These are phyloP conservation scores for Camelina laxa DNA, from an alignment of 345 rosid species.

Conservation along the genomic window DNA sequence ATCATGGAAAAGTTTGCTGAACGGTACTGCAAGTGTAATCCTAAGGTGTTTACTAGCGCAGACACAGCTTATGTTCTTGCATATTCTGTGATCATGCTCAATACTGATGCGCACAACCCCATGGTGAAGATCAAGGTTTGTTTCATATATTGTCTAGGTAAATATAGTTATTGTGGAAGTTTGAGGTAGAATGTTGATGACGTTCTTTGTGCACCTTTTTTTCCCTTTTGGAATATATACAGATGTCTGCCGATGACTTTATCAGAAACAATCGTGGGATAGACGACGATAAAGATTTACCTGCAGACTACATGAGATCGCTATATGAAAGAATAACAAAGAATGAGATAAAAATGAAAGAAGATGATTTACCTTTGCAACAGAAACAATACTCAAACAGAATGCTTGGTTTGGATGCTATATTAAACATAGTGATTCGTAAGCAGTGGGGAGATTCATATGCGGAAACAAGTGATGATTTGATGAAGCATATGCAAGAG, in stretches of 20 bases:
- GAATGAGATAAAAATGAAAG: conserved; percentile 84
- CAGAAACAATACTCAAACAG: conserved; percentile 72
- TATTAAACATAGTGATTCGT: conserved; percentile 79
- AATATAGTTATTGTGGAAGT: conserved; percentile 21
- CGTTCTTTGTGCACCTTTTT: conserved; percentile 19
- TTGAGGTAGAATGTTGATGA: conserved; percentile 42
- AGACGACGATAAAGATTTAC: conserved; percentile 84
- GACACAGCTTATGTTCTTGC: conserved; percentile 95
- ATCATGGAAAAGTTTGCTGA: conserved; percentile 95
- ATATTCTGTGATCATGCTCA: conserved; percentile 90
- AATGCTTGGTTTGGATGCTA: conserved; percentile 84
- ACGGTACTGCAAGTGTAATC: conserved; percentile 85
- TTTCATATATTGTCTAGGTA: conserved; percentile 13
- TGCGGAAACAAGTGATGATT: conserved; percentile 80
- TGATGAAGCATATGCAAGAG: conserved; percentile 83
- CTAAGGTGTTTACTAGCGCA: conserved; percentile 83
- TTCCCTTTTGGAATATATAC: conserved; percentile 29
- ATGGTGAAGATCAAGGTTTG: conserved; percentile 90
- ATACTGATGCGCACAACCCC: conserved; percentile 91
- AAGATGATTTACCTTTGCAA: conserved; percentile 63
- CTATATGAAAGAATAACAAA: conserved; percentile 81
- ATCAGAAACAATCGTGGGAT: conserved; percentile 86
- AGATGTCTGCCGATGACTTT: conserved; percentile 62
- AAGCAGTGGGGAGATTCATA: conserved; percentile 79
- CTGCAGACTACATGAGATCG: conserved; percentile 69